phyloP scores from a whole-genome alignment of 2,329 filamentous ascomycete genomes.

The Alternaria atra region DNA sequence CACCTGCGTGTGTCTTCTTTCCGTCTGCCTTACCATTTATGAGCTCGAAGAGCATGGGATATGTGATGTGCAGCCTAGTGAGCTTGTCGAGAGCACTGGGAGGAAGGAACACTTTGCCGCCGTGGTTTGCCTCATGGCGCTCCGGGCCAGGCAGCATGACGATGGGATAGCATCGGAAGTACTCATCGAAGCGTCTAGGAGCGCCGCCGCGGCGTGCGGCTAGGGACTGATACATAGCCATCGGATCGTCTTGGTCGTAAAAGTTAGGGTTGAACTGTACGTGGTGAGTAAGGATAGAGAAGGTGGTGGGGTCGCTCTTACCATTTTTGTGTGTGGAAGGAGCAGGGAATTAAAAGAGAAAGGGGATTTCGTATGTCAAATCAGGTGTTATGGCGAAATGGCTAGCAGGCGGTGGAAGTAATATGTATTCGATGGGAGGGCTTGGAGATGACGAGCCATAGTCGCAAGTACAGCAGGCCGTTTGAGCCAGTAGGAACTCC shows the following conservation, averaged over 20 bases:
- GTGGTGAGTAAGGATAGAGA: slow-evolving; percentile 27
- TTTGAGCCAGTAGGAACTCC: slow-evolving; percentile 18
- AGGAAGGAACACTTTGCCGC: slow-evolving; percentile 97
- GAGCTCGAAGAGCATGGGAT: slow-evolving; percentile 96
- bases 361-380: neutral
- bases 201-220: slow-evolving; percentile 54
- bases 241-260: slow-evolving; percentile 63
- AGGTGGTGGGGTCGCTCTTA: slow-evolving; percentile 37
- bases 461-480: slow-evolving; percentile 32
- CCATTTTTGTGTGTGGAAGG: slow-evolving; percentile 36
- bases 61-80: slow-evolving; percentile 93
- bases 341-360: neutral
- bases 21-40: slow-evolving; percentile 90
- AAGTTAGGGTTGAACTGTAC: slow-evolving; percentile 56
- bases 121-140: slow-evolving; percentile 89
- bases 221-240: slow-evolving; percentile 64
- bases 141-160: slow-evolving; percentile 93
- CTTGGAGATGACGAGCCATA: slow-evolving; percentile 16
- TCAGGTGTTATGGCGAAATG: slow-evolving; percentile 17
- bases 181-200: slow-evolving; percentile 91
- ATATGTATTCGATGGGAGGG: slow-evolving; percentile 3
- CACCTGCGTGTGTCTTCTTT: slow-evolving; percentile 88
- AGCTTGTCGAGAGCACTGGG: slow-evolving; percentile 96
- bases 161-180: slow-evolving; percentile 96
- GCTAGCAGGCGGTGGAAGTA: slow-evolving; percentile 25